These are phyloP conservation scores for Xenosphaeropsis pyriputrescens DNA, from an alignment of 2,329 filamentous ascomycete species.

Conservation along the genomic window DNA sequence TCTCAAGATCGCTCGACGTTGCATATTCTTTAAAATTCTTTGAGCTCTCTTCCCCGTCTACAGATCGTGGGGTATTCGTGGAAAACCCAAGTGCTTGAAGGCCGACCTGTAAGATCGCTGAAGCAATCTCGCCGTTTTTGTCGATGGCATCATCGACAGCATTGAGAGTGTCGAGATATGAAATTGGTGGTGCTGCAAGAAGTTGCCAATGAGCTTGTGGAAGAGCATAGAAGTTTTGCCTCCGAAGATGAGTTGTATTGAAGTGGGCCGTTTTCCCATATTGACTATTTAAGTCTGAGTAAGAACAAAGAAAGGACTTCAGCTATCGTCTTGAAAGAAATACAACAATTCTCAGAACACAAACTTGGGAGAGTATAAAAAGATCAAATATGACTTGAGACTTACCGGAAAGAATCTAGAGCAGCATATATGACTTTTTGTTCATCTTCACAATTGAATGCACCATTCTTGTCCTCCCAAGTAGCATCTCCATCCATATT, in stretches of 20 bases:
- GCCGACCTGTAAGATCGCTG: slow-evolving; percentile 58
- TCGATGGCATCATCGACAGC: slow-evolving; percentile 81
- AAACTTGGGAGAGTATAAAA: not conserved
- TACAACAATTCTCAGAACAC: not conserved
- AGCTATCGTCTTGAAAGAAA: not conserved
- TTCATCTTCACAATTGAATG: slow-evolving; percentile 66
- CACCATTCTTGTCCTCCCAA: slow-evolving; percentile 41
- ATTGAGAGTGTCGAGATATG: slow-evolving; percentile 63
- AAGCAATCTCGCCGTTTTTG: slow-evolving; percentile 68
- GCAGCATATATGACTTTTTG: slow-evolving; percentile 64
- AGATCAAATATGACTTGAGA: slow-evolving; percentile 9
- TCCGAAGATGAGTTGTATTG: slow-evolving; percentile 79
- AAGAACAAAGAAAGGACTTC: not conserved
- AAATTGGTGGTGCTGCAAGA: slow-evolving; percentile 69
- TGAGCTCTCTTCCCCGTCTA: slow-evolving; percentile 7
- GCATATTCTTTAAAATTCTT: slow-evolving; percentile 56
- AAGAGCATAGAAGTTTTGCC: slow-evolving; percentile 86
- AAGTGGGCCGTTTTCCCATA: slow-evolving; percentile 77
- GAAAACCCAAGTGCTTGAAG: slow-evolving; percentile 48
- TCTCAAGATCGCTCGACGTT: slow-evolving; percentile 66
- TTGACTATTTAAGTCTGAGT: slow-evolving; percentile 37
- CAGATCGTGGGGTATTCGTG: not conserved
- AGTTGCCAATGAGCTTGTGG: slow-evolving; percentile 73
- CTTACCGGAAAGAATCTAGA: slow-evolving; percentile 81
- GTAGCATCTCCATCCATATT: slow-evolving; percentile 1